These are phyloP conservation scores for Neoascochyta sp. DNA, from an alignment of 2,329 filamentous ascomycete species.

Conservation along the genomic window DNA sequence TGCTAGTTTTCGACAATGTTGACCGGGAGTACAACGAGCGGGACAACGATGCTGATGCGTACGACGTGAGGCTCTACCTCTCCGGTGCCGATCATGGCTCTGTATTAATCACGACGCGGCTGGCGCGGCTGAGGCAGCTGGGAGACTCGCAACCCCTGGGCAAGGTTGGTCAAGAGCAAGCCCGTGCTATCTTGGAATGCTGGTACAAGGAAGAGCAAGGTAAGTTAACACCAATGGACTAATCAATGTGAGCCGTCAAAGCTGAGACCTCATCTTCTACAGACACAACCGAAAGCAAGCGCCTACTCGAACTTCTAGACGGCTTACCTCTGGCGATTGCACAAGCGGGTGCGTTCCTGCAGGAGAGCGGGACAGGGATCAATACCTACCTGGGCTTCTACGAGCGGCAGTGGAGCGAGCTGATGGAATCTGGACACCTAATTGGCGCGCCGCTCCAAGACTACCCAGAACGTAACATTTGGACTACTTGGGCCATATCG, in stretches of 20 bases:
- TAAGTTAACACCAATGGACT: conserved; percentile 4
- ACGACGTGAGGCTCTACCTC: conserved; percentile 11
- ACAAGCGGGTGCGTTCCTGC: conserved; percentile 20
- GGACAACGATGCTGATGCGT: conserved; percentile 6
- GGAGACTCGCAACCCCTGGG: conserved; percentile 9
- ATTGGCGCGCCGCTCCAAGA: conserved; percentile 15
- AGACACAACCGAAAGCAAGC: conserved; percentile 10
- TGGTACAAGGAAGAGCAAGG: conserved; percentile 12
- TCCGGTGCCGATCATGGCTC: conserved; percentile 12
- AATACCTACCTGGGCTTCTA: conserved; percentile 21
- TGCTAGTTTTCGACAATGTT: conserved; percentile 18
- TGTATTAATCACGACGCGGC: conserved; percentile 14
- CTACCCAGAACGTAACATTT: conserved; percentile 24
- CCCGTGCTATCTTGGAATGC: conserved; percentile 14
- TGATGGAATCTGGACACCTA: conserved; percentile 12
- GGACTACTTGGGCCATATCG: conserved; percentile 32
- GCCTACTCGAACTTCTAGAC: conserved; percentile 13
- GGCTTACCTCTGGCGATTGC: conserved; percentile 22
- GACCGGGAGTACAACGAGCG: conserved; percentile 7
- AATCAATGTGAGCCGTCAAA: not conserved
- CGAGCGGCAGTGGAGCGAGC: conserved; percentile 22
- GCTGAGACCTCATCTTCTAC: conserved; percentile 6
- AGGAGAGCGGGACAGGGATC: conserved; percentile 14
- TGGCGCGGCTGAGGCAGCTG: conserved; percentile 9
- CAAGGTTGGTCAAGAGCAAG: conserved; percentile 11